Percentiles rank a stretch among this genome's conserved stretches.
phyloP scores from a whole-genome alignment of 2,329 filamentous ascomycete genomes.

The Colletotrichum sp. region DNA sequence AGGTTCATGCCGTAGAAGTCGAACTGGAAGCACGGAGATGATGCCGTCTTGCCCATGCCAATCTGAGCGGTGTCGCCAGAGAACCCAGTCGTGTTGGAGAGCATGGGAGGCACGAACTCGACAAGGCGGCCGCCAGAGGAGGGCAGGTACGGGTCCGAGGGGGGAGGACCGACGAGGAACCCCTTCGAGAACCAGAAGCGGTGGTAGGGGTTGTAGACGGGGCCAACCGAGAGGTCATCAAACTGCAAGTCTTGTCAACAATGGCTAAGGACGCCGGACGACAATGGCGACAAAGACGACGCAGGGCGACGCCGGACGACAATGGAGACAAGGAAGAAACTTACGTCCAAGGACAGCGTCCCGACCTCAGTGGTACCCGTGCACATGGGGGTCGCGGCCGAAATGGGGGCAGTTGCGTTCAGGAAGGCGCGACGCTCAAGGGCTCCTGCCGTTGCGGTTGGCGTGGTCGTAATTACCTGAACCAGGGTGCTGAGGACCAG shows the following conservation, averaged over 20 bases:
- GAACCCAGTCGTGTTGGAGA: slow-evolving; percentile 27
- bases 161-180: slow-evolving; percentile 41
- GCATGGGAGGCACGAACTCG: slow-evolving; percentile 42
- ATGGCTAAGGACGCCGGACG: background rate
- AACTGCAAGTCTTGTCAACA: slow-evolving; percentile 33
- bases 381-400: slow-evolving; percentile 18
- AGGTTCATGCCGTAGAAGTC: slow-evolving; percentile 43
- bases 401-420: slow-evolving; percentile 1
- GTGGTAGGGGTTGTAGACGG: slow-evolving; percentile 43
- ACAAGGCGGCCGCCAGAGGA: slow-evolving; percentile 45
- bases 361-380: slow-evolving; percentile 32
- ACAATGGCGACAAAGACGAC: slow-evolving; percentile 17
- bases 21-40: slow-evolving; percentile 43
- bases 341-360: slow-evolving; percentile 42
- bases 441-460: background rate
- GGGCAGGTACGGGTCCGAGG: slow-evolving; percentile 36
- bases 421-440: background rate
- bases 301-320: too few species aligned
- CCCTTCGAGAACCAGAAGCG: slow-evolving; percentile 48
- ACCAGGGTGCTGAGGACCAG: slow-evolving; percentile 31
- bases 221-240: slow-evolving; percentile 38
- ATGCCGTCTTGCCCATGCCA: slow-evolving; percentile 41
- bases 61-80: slow-evolving; percentile 43
- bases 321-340: slow-evolving; percentile 16
- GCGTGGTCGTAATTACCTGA: slow-evolving; percentile 16